phyloP scores from a whole-genome alignment of 2,329 filamentous ascomycete species.

The Plenodomus biglobosus region DNA sequence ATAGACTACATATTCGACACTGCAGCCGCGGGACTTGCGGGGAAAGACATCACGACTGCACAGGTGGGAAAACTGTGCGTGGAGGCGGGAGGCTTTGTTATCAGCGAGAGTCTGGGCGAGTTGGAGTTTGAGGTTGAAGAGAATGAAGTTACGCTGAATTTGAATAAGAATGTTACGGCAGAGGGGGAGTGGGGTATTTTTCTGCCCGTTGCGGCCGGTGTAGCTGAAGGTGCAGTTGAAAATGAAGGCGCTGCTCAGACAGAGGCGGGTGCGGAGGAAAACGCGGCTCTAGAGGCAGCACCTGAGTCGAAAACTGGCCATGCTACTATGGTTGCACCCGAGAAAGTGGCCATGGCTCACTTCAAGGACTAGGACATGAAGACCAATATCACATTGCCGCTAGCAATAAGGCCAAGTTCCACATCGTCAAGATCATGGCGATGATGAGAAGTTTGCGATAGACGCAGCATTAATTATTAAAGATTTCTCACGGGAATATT shows the following conservation, averaged over 20 bases:
- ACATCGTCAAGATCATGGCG: too few relatives aligned
- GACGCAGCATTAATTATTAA: too few relatives aligned
- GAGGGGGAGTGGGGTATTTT: constrained; percentile 25
- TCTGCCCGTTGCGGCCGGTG: background rate
- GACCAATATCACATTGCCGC: too few relatives aligned
- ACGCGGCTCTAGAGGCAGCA: background rate
- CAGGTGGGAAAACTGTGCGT: constrained; percentile 21
- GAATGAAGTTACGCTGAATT: constrained; percentile 26
- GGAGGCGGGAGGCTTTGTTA: constrained; percentile 22
- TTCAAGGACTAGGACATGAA: background rate
- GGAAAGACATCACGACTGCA: constrained; percentile 23
- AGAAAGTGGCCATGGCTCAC: background rate
- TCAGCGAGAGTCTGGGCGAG: constrained; percentile 19
- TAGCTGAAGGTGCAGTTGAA: background rate
- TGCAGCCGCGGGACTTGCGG: constrained; percentile 13
- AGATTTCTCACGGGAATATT: constrained; percentile 42
- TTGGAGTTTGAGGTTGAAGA: constrained; percentile 28
- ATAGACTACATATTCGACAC: constrained; percentile 30
- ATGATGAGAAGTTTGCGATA: too few relatives aligned
- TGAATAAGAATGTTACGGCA: constrained; percentile 27
- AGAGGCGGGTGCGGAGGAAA: background rate
- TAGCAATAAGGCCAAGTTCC: too few relatives aligned
- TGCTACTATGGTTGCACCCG: background rate
- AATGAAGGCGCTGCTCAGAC: background rate
- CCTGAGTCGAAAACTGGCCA: background rate